Conservation (phyloP, 768 basidiomycete species). For the Amanita inopinata region DNA sequence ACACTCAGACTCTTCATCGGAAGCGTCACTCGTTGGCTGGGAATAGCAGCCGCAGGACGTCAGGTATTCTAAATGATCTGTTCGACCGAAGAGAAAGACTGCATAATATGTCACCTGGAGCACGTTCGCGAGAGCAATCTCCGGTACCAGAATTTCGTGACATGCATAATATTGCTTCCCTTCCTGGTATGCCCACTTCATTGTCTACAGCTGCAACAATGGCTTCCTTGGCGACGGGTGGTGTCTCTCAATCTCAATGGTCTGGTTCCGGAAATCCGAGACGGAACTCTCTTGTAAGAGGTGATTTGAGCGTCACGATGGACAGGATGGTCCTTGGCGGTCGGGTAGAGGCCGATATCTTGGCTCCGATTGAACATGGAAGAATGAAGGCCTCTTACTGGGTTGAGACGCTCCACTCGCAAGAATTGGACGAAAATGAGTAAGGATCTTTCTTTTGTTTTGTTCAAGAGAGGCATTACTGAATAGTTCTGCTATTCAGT, state of each 20-base stretch:
- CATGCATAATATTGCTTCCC: constrained; percentile 33
- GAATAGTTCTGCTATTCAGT: constrained; percentile 19
- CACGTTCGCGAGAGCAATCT: constrained; percentile 23
- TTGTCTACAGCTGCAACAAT: constrained; percentile 44
- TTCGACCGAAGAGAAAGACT: constrained; percentile 23
- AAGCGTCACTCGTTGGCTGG: constrained; percentile 33
- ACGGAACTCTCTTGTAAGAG: constrained; percentile 38
- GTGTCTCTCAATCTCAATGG: constrained; percentile 18
- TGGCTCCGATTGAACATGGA: constrained; percentile 42
- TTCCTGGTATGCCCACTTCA: constrained; percentile 44
- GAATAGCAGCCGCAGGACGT: constrained; percentile 28
- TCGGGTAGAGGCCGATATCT: constrained; percentile 31
- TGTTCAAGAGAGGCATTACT: not conserved
- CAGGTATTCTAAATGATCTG: constrained; percentile 26
- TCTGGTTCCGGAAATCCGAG: constrained; percentile 19
- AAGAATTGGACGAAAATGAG: constrained; percentile 39
- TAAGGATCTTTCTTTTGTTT: constrained; percentile 24
- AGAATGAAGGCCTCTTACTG: constrained; percentile 67
- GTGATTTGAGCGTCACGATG: constrained; percentile 50
- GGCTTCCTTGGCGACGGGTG: constrained; percentile 34
- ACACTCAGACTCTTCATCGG: not conserved
- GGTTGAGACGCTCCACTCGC: constrained; percentile 51
- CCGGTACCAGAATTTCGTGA: constrained; percentile 27
- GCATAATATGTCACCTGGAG: constrained; percentile 28
- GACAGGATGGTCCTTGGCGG: constrained; percentile 62